Evolutionary conservation across 306 rosid genomes (phyloP).

Genomic region (Dicorynia guianensis): DNA sequence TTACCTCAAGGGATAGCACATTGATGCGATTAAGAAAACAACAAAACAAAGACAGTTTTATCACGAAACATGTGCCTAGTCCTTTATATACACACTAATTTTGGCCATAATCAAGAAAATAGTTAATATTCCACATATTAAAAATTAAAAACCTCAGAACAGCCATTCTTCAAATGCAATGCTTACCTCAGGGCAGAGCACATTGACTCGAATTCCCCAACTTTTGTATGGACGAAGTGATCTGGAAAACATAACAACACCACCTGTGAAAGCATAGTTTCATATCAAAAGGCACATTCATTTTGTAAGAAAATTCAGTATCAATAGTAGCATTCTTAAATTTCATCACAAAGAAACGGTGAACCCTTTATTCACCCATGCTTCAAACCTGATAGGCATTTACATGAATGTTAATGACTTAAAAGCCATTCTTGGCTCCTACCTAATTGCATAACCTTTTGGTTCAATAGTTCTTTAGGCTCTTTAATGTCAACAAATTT

Average conservation of each 20-base stretch:
- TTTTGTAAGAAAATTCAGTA: background rate
- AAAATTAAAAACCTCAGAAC: conserved; percentile 25
- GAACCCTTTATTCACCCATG: background rate
- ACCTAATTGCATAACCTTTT: conserved; percentile 28
- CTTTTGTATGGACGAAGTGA: conserved; percentile 70
- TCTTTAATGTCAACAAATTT: background rate
- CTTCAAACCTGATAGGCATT: conserved; percentile 25
- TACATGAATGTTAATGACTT: background rate
- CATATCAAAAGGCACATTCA: background rate
- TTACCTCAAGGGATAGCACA: too few relatives aligned
- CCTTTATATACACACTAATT: conserved; percentile 10
- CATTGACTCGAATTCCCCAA: conserved; percentile 88
- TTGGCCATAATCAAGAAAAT: conserved; percentile 9
- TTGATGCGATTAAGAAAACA: background rate
- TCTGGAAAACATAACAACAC: conserved; percentile 89
- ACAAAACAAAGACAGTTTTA: background rate
- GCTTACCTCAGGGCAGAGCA: conserved; percentile 95
- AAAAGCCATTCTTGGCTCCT: background rate
- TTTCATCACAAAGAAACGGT: background rate
- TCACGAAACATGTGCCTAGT: conserved; percentile 7
- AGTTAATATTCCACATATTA: conserved; percentile 27
- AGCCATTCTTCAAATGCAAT: conserved; percentile 24
- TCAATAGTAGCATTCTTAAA: conserved; percentile 13
- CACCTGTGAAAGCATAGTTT: conserved; percentile 59
- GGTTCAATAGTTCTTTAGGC: conserved; percentile 28